phyloP scores from a whole-genome alignment of 2,329 filamentous ascomycete genomes.

The Cladophialophora immunda region DNA sequence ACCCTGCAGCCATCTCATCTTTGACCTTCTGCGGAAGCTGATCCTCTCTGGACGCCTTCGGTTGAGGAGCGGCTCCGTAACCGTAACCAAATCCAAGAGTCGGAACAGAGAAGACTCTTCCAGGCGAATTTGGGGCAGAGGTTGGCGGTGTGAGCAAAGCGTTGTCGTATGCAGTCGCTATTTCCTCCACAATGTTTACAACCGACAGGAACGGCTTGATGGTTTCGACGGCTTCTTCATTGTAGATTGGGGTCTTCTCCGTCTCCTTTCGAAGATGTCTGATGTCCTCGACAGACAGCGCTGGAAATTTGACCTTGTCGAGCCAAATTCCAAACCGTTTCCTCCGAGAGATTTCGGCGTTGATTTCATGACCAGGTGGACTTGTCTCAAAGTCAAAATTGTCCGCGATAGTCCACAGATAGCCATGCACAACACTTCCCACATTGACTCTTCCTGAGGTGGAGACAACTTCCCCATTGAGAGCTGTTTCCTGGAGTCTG shows the following conservation, averaged over 20 bases:
- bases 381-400: slow-evolving; percentile 79
- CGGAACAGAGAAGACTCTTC: slow-evolving; percentile 69
- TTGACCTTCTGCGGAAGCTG: slow-evolving; percentile 72
- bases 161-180: slow-evolving; percentile 75
- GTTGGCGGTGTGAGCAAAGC: slow-evolving; percentile 69
- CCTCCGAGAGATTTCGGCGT: slow-evolving; percentile 78
- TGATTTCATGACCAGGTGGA: slow-evolving; percentile 73
- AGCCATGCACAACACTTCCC: slow-evolving; percentile 86
- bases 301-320: slow-evolving; percentile 74
- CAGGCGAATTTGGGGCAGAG: slow-evolving; percentile 75
- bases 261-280: slow-evolving; percentile 53
- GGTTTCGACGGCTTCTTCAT: slow-evolving; percentile 66
- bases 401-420: slow-evolving; percentile 81
- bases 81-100: slow-evolving; percentile 63
- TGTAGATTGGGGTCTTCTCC: slow-evolving; percentile 52
- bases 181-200: slow-evolving; percentile 74
- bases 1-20: slow-evolving; percentile 80
- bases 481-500: slow-evolving; percentile 83
- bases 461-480: slow-evolving; percentile 59
- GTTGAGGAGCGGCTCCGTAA: slow-evolving; percentile 47
- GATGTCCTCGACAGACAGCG: slow-evolving; percentile 70
- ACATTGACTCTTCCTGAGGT: slow-evolving; percentile 75
- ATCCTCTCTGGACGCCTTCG: slow-evolving; percentile 50
- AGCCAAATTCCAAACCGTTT: slow-evolving; percentile 82
- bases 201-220: slow-evolving; percentile 80